Evolutionary conservation across 2,329 filamentous ascomycete genomes (phyloP).

Genomic region (Emydomyces testavorans): DNA sequence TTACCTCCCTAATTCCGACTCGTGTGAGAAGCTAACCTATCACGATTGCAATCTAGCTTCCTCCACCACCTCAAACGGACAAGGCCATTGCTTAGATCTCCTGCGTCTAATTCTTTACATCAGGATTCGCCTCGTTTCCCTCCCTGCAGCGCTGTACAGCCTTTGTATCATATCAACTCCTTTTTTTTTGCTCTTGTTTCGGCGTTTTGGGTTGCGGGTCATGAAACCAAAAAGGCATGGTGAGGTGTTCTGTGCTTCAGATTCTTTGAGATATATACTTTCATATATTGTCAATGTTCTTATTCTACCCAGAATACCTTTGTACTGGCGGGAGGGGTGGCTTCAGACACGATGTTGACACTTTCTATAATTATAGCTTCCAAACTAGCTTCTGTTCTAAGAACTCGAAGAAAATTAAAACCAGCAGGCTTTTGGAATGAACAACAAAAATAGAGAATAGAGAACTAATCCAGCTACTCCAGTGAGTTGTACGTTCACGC

Average conservation of each 20-base stretch:
- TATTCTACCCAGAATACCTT: neutral
- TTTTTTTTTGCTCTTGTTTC: neutral
- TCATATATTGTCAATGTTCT: neutral
- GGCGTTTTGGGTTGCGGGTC: slow-evolving; percentile 10
- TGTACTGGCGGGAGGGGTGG: too few species aligned
- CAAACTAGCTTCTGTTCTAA: too few species aligned
- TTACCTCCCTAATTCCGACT: neutral
- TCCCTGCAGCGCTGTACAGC: slow-evolving; percentile 1
- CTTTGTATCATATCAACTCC: slow-evolving; percentile 6
- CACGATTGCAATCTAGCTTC: neutral
- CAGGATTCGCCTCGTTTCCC: neutral
- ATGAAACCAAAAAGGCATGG: slow-evolving; percentile 12
- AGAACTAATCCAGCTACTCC: too few species aligned
- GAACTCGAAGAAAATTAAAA: too few species aligned
- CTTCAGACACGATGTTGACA: too few species aligned
- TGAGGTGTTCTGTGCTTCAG: slow-evolving; percentile 2
- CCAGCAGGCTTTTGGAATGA: too few species aligned
- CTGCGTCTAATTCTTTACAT: neutral
- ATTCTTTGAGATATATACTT: neutral
- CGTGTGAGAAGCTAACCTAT: neutral
- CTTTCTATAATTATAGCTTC: too few species aligned
- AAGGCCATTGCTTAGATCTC: slow-evolving; percentile 2
- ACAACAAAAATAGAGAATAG: too few species aligned
- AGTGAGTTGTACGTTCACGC: too few species aligned
- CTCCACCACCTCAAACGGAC: slow-evolving; percentile 5